These are phyloP conservation scores for Kluyveromyces marxianus DNA, from an alignment of 1,139 yeast genomes.

Conservation along the genomic window DNA sequence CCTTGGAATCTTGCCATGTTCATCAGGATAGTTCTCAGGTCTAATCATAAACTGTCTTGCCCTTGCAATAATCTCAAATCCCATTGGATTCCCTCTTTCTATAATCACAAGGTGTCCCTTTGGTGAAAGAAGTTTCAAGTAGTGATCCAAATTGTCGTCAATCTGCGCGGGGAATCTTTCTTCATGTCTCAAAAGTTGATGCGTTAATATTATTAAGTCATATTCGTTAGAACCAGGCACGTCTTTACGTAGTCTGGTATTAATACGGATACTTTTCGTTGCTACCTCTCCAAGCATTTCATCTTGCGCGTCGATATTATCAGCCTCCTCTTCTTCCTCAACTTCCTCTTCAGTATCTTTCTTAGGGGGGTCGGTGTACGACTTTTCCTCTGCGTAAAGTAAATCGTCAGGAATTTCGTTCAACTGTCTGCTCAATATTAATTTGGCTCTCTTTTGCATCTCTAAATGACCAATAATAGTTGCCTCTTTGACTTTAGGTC, in stretches of 20 bases:
- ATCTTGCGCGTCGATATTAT: slow-evolving; percentile 22
- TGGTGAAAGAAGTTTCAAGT: slow-evolving; percentile 58
- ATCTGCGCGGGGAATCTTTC: slow-evolving; percentile 63
- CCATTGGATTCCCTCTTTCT: slow-evolving; percentile 86
- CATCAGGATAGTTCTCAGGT: slow-evolving; percentile 58
- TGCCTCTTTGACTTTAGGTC: slow-evolving; percentile 60
- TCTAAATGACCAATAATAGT: slow-evolving; percentile 64
- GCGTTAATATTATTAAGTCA: slow-evolving; percentile 81
- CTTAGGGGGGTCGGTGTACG: not conserved
- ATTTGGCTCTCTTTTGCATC: slow-evolving; percentile 76
- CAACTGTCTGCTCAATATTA: slow-evolving; percentile 62
- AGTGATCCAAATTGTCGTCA: slow-evolving; percentile 57
- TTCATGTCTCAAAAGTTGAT: slow-evolving; percentile 59
- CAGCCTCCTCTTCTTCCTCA: slow-evolving; percentile 17
- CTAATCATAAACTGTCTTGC: slow-evolving; percentile 85
- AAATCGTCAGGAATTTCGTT: slow-evolving; percentile 38
- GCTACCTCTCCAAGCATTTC: slow-evolving; percentile 52
- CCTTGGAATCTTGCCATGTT: slow-evolving; percentile 61
- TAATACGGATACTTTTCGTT: slow-evolving; percentile 45
- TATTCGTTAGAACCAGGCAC: slow-evolving; percentile 44
- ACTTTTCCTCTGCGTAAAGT: slow-evolving; percentile 11
- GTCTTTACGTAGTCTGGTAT: slow-evolving; percentile 46
- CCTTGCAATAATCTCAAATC: slow-evolving; percentile 81
- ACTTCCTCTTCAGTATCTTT: slow-evolving; percentile 17
- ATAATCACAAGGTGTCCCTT: slow-evolving; percentile 70